Evolutionary conservation across 2,329 filamentous ascomycete species (phyloP), one percentile per base, ranked within the genome.

Genomic region (Alternaria sp.): DNA sequence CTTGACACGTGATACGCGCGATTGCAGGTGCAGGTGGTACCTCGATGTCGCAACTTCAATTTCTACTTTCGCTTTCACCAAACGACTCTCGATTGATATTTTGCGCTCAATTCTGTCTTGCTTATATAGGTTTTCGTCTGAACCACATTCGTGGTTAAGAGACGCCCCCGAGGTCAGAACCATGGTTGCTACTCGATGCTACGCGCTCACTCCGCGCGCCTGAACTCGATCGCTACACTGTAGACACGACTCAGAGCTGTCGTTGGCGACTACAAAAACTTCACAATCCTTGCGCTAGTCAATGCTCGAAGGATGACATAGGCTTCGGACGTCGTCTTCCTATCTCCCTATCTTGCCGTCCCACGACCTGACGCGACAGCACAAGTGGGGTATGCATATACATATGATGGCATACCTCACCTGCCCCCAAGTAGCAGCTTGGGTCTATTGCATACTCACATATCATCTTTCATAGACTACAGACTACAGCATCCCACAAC

Each of bases 331-430:
- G 61, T 57, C 57, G 57, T 60, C 63, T 58, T 53, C 54, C 63
- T 62, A 62, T 63, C 63, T 61, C 50, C 54, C 63, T 62, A 67
- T 68, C 66, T 63, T 60, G 58, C 62, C 60, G 51, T 62, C 61
- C 46, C 62, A 65, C 50, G 61, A 58, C 62, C 52, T 53, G 53
- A 56, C 21, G 45, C 45, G 56, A 52, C 26, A 32, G 51, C 61
- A 43, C 57, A 57, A 63, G 65, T 62, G 65, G 62, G 65, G 62
- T 57, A 62, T 55, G 49, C 46, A 53, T 44, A 25, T 59, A 55
- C 51, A 52, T 19, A n/a, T 43, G 44, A n/a, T 43, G 44, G 45
- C 45, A 44, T 49, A 36, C 19, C 15, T 36, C 17, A 23, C 15
- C 9, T 19, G 13, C 19, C 21, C 21, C 9, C 36, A 40, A n/a